These are phyloP conservation scores for Cystofilobasidium macerans DNA, from an alignment of 768 basidiomycete species.

Conservation along the genomic window DNA sequence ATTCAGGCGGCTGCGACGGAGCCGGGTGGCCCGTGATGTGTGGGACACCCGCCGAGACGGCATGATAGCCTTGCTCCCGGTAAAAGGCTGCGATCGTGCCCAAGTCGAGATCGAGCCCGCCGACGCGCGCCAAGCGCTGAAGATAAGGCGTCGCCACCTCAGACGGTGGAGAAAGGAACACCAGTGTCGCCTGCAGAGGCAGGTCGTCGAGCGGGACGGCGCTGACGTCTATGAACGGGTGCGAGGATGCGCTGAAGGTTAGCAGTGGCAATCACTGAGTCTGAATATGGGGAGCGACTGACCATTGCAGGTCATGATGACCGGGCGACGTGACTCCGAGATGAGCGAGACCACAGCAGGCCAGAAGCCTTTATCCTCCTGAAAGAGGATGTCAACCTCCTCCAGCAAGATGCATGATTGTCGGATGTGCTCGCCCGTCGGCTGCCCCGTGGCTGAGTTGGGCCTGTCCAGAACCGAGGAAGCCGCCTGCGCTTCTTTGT, in stretches of 20 bases:
- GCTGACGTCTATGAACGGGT: slow-evolving; percentile 45
- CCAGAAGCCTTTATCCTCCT: slow-evolving; percentile 74
- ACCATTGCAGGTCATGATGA: slow-evolving; percentile 95
- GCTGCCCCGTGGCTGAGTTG: neutral
- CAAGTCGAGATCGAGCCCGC: slow-evolving; percentile 44
- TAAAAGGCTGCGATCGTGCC: slow-evolving; percentile 40
- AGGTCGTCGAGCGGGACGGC: slow-evolving; percentile 62
- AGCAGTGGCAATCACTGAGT: neutral
- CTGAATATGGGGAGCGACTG: slow-evolving; percentile 30
- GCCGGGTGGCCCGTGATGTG: slow-evolving; percentile 28
- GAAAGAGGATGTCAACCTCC: slow-evolving; percentile 88
- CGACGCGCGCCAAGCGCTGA: slow-evolving; percentile 49
- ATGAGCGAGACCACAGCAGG: slow-evolving; percentile 68
- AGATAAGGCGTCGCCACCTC: slow-evolving; percentile 57
- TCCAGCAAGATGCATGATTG: slow-evolving; percentile 88
- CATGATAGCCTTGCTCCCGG: neutral
- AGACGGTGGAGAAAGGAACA: slow-evolving; percentile 53
- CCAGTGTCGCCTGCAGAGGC: slow-evolving; percentile 60
- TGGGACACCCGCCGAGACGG: slow-evolving; percentile 1
- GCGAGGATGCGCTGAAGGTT: neutral
- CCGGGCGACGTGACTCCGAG: slow-evolving; percentile 68
- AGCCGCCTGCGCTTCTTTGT: neutral
- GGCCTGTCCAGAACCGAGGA: neutral
- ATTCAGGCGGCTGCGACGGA: slow-evolving; percentile 37
- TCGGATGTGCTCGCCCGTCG: slow-evolving; percentile 32